These are phyloP conservation scores for Alternaria tenuissima DNA, from an alignment of 2,329 filamentous ascomycete genomes.

Conservation along the genomic window DNA sequence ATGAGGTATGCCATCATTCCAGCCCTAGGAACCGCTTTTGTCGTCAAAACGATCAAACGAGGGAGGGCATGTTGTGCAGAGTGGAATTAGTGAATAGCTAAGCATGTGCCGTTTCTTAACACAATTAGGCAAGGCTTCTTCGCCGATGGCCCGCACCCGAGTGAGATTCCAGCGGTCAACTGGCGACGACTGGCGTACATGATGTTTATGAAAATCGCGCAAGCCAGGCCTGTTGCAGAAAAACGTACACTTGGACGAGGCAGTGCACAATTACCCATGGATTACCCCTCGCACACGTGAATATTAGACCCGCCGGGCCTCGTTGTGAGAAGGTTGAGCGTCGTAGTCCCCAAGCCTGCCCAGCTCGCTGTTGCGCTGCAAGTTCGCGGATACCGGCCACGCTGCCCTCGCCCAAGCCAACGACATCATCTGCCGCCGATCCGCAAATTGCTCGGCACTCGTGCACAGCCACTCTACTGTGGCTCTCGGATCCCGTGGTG, in stretches of 20 bases:
- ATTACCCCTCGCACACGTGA: slow-evolving; percentile 14
- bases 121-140: slow-evolving; percentile 5
- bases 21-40: too few relatives aligned
- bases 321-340: not conserved
- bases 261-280: slow-evolving; percentile 17
- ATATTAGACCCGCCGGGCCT: slow-evolving; percentile 10
- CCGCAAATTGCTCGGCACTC: slow-evolving; percentile 8
- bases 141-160: slow-evolving; percentile 1
- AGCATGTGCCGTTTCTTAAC: slow-evolving; percentile 4
- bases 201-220: slow-evolving; percentile 17
- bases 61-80: not conserved
- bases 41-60: too few relatives aligned
- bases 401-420: slow-evolving; percentile 1
- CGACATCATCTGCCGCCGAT: slow-evolving; percentile 15
- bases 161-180: slow-evolving; percentile 15
- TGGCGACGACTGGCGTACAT: slow-evolving; percentile 20
- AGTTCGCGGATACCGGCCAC: slow-evolving; percentile 8
- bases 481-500: slow-evolving; percentile 8
- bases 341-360: slow-evolving; percentile 3
- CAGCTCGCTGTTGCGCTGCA: slow-evolving; percentile 7
- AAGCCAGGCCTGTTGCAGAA: slow-evolving; percentile 21
- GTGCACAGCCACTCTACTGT: slow-evolving; percentile 18
- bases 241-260: slow-evolving; percentile 16
- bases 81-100: not conserved
- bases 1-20: not conserved